Conservation (phyloP, 73 alveolate species). For the Uronychia binucleata region DNA sequence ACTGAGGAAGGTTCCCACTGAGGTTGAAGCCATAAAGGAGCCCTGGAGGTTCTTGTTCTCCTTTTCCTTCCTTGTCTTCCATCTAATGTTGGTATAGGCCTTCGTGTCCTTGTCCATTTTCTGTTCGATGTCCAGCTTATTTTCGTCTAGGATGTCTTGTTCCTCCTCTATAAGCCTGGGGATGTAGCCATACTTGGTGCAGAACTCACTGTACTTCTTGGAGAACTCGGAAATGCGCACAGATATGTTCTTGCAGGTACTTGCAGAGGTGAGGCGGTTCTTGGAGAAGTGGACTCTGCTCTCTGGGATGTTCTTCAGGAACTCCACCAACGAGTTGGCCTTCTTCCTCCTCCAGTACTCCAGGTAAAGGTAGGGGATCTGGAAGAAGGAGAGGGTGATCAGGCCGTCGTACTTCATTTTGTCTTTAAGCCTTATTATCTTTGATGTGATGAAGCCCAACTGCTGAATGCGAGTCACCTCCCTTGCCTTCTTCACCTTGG, state of each 20-base stretch:
- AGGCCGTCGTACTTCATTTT: background rate
- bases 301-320: conserved; percentile 6
- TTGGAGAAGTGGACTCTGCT: conserved; percentile 7
- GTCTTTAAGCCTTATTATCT: background rate
- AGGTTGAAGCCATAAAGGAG: background rate
- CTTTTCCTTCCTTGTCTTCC: conserved; percentile 14
- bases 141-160: background rate
- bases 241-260: background rate
- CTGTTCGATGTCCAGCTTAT: background rate
- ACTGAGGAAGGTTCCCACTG: background rate
- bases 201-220: conserved; percentile 17
- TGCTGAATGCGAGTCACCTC: background rate
- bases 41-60: background rate
- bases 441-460: background rate
- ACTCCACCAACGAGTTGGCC: conserved; percentile 1
- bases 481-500: background rate
- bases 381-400: background rate
- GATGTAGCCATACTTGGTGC: conserved; percentile 19
- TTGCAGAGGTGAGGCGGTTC: background rate
- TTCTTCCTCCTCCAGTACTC: conserved; percentile 2
- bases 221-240: background rate
- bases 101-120: conserved; percentile 11
- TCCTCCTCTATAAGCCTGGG: conserved; percentile 8
- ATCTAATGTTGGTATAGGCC: conserved; percentile 24
- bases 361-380: background rate